phyloP scores from a whole-genome alignment of 805 yeast genomes.

The Deakozyma indianensis region DNA sequence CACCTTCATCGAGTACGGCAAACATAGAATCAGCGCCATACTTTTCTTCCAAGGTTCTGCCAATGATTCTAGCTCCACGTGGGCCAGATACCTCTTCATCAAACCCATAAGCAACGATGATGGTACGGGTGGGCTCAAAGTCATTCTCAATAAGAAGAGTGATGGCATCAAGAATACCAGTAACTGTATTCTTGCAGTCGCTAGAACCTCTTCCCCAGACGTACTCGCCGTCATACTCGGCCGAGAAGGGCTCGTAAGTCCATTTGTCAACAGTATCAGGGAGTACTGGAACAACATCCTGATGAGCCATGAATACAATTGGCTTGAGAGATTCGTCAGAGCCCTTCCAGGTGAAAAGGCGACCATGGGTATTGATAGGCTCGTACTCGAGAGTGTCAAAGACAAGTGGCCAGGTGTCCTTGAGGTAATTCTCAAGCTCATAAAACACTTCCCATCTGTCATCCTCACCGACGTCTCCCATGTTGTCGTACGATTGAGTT shows the following conservation, averaged over 20 bases:
- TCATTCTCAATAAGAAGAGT: conserved; percentile 37
- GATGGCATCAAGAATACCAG: conserved; percentile 47
- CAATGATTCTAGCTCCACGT: conserved; percentile 47
- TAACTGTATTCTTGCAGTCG: conserved; percentile 53
- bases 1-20: conserved; percentile 63
- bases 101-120: conserved; percentile 51
- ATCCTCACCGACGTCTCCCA: conserved; percentile 30
- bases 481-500: conserved; percentile 49
- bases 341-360: conserved; percentile 51
- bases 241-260: conserved; percentile 52
- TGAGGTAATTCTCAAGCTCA: conserved; percentile 39
- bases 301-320: conserved; percentile 56
- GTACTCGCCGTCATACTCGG: conserved; percentile 46
- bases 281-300: conserved; percentile 65
- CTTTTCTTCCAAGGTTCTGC: conserved; percentile 30
- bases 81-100: conserved; percentile 61
- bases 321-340: conserved; percentile 38
- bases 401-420: conserved; percentile 38
- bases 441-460: conserved; percentile 36
- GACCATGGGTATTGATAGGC: conserved; percentile 44
- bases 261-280: conserved; percentile 36
- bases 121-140: conserved; percentile 41
- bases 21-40: conserved; percentile 50
- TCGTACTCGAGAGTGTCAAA: conserved; percentile 28
- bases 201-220: conserved; percentile 62